phyloP scores from a whole-genome alignment of 768 basidiomycete genomes.

The Nidula microcarpa region DNA sequence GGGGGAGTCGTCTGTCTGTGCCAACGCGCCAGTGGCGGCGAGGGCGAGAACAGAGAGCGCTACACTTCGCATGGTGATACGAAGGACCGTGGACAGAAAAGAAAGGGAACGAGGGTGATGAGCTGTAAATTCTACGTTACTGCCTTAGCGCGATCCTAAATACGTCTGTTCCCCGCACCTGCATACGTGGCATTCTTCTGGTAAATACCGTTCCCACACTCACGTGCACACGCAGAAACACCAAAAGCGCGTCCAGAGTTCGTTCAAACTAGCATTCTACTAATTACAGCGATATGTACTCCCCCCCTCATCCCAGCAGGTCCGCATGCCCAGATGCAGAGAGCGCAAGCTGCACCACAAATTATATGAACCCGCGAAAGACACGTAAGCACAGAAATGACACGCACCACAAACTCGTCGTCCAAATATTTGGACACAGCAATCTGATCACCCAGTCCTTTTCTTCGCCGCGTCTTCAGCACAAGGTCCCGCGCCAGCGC shows the following conservation, averaged over 20 bases:
- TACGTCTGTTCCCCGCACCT: conserved; percentile 16
- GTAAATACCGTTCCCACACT: conserved; percentile 29
- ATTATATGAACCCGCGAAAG: conserved; percentile 2
- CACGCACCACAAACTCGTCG: conserved; percentile 89
- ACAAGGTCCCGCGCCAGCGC: conserved; percentile 92
- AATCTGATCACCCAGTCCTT: conserved; percentile 95
- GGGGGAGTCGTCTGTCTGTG: conserved; percentile 51
- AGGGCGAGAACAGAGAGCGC: conserved; percentile 75
- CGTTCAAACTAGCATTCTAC: conserved; percentile 1
- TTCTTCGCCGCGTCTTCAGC: conserved; percentile 92
- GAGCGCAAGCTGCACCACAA: conserved; percentile 66
- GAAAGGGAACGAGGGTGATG: conserved; percentile 32
- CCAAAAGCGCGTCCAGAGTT: not conserved
- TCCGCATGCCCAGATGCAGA: conserved; percentile 97
- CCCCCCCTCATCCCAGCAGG: conserved; percentile 54
- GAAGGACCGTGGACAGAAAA: conserved; percentile 53
- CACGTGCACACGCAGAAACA: conserved; percentile 23
- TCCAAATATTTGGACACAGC: conserved; percentile 97
- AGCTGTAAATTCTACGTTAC: conserved; percentile 15
- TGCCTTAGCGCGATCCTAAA: conserved; percentile 25
- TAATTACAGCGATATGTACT: conserved; percentile 9
- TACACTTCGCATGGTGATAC: conserved; percentile 83
- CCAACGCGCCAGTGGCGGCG: conserved; percentile 60
- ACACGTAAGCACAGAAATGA: not conserved
- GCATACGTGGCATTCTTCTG: conserved; percentile 40